A percentile compares a stretch with the other conserved stretches of the same genome.
These are phyloP conservation scores for Cymbopogon citratus DNA, from an alignment of 176 grass and related monocot species.

Conservation along the genomic window DNA sequence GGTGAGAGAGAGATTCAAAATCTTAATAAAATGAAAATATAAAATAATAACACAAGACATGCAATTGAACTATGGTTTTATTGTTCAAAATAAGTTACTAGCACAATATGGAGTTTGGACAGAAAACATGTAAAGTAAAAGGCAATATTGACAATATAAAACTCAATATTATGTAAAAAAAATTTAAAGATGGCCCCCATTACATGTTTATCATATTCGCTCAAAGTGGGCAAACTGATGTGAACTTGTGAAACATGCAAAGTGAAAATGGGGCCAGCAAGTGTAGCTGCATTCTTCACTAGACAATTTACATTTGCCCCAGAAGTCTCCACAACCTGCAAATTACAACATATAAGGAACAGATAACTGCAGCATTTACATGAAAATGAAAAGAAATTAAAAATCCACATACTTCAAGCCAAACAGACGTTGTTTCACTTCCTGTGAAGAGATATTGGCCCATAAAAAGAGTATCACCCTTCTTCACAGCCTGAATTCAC, in stretches of 20 bases:
- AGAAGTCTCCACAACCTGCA: slow-evolving; percentile 64
- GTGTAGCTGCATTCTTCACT: slow-evolving; percentile 76
- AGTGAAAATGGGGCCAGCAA: slow-evolving; percentile 74
- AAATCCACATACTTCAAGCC: slow-evolving; percentile 69
- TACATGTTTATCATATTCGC: slow-evolving; percentile 84
- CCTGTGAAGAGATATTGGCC: slow-evolving; percentile 99
- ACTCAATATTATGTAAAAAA: background rate
- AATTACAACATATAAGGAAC: slow-evolving; percentile 4
- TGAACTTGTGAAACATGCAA: slow-evolving; percentile 71
- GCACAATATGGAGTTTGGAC: background rate
- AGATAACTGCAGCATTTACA: background rate
- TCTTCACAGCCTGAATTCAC: slow-evolving; percentile 68
- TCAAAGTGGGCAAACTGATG: slow-evolving; percentile 86
- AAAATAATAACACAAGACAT: background rate
- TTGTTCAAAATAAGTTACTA: background rate
- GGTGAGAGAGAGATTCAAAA: background rate
- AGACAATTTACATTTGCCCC: slow-evolving; percentile 70
- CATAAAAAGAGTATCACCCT: slow-evolving; percentile 92
- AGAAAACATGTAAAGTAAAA: background rate
- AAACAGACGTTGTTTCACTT: slow-evolving; percentile 92
- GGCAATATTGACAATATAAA: background rate
- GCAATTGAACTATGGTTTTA: background rate
- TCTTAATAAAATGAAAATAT: background rate
- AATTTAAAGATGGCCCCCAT: background rate
- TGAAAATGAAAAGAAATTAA: background rate